Conservation (phyloP, 2,329 filamentous ascomycete species). For the Aspergillus neotritici region DNA sequence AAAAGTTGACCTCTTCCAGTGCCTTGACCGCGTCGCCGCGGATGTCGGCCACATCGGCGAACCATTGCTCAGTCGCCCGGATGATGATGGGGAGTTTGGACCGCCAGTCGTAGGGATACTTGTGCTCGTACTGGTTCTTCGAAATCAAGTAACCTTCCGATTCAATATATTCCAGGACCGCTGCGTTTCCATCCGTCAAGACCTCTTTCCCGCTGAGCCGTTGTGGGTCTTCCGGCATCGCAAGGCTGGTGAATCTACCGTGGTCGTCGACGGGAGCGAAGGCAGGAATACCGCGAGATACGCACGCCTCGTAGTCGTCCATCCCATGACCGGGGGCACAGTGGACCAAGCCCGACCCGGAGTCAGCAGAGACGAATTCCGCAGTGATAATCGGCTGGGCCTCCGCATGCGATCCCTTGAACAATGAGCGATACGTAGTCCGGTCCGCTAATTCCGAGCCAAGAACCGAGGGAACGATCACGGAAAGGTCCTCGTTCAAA, state of each 20-base stretch:
- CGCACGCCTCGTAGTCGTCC: conserved; percentile 87
- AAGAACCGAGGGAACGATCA: conserved; percentile 53
- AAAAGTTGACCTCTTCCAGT: conserved; percentile 67
- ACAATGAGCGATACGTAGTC: conserved; percentile 63
- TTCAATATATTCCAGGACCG: conserved; percentile 64
- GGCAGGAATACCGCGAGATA: conserved; percentile 62
- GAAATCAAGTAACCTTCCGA: conserved; percentile 58
- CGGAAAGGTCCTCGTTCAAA: conserved; percentile 45
- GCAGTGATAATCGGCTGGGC: conserved; percentile 71
- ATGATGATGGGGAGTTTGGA: conserved; percentile 90
- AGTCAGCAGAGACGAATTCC: conserved; percentile 80
- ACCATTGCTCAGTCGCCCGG: conserved; percentile 94
- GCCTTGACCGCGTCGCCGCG: conserved; percentile 67
- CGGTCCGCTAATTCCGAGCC: conserved; percentile 60
- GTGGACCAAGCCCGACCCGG: conserved; percentile 94
- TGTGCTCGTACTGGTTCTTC: conserved; percentile 71
- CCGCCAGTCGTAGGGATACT: conserved; percentile 97
- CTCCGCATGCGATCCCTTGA: conserved; percentile 55
- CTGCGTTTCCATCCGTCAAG: conserved; percentile 61
- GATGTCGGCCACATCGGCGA: conserved; percentile 82
- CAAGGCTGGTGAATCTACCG: conserved; percentile 74
- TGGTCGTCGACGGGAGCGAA: conserved; percentile 78
- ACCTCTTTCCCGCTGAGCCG: conserved; percentile 67
- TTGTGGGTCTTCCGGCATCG: conserved; percentile 64
- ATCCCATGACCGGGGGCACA: conserved; percentile 91